Evolutionary conservation across 2,329 filamentous ascomycete species (phyloP), one percentile per base, ranked within the genome.

Genomic region (Xylariaceae sp.): DNA sequence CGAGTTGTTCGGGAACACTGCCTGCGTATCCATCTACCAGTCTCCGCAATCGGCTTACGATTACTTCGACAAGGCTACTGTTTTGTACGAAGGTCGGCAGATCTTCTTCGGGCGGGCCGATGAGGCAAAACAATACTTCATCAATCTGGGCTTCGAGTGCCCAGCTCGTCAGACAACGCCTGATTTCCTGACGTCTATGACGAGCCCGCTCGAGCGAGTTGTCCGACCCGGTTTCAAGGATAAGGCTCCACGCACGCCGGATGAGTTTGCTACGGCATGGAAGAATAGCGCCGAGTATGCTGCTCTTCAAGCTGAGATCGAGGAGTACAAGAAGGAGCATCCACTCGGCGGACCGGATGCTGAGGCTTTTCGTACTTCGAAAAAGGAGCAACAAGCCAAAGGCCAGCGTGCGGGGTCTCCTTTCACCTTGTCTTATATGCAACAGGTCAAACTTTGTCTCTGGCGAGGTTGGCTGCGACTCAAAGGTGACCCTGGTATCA

Each of bases 391-490:
- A 68, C 82, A 85, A 67, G 80, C 83, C 59, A 81, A 77, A 66
- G 66, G 73, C 23, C 79, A 82, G 67, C 87, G 90, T 3, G 71
- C 80, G 42, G 83, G 84, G 69, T 95, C 91, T 1, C 91, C 92
- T 0, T 96, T 87, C 71, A 96, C 91, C 0, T 77, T 96, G 30
- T 93, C 91, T 0, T 89, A 87, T 61, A 44, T 55, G 3, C 86
- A 92, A 71, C 92, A 97, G 71, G 73, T 96, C 58, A 70, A 81
- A 55, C 83, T 97, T 10, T 96, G 92, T 69, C 76, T 96, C 42
- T 86, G 85, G 77, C 87, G 92, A 67, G 91, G 91, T 9, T 94
- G 87, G 76, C 83, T 85, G 66, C 85, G 92, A 46, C 78, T 96
- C 6, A 80, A 77, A 50, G 89, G 88, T 46, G 92, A 97, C 67